Evolutionary conservation across 257 asterid species (phyloP), one percentile per base, ranked within the genome.

Genomic region (Avicennia marina): DNA sequence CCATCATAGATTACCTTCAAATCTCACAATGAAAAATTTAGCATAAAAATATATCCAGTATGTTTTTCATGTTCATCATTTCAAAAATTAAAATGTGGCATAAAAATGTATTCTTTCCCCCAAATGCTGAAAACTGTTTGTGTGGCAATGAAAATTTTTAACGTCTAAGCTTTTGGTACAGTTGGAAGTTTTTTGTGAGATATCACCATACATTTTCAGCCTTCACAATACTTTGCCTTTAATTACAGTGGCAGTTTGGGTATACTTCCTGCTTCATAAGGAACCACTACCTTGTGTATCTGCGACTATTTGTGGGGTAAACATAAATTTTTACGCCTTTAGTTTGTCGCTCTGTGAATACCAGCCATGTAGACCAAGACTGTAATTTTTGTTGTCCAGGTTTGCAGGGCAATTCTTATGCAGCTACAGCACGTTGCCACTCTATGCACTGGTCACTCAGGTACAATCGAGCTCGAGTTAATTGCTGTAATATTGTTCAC

Each of bases 221-320:
- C n/a, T n/a, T n/a, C n/a, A n/a, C n/a, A 58, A 68, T 29, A 78
- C 21, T 0, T 68, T 29, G 62, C 18, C 45, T 17, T 62, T 9
- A 2, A 59, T 68, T 59, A 32, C 94, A 93, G 99, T 93, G 99
- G 99, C 99, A 93, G 69, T 93, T 93, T 57, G 99, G 99, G 53
- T 93, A 93, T 40, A 66, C 63, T 38, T 89, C 99, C 12, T 93
- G 99, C 77, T 93, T 89, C 81, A 89, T 93, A 71, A 65, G 64
- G 66, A 78, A 82, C 66, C 99, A 89, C 78, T 34, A 41, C n/a
- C 82, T 86, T 4, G 90, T 89, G 67, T 93, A 93, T 73, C 62
- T 89, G 36, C 89, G 99, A 51, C 82, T 93, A 1, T 7, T 86
- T 58, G 54, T 89, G 40, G 99, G 99, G 99, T 93, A 83, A 36